These are phyloP conservation scores for Neltuma alba DNA, from an alignment of 306 rosid species.

Conservation along the genomic window DNA sequence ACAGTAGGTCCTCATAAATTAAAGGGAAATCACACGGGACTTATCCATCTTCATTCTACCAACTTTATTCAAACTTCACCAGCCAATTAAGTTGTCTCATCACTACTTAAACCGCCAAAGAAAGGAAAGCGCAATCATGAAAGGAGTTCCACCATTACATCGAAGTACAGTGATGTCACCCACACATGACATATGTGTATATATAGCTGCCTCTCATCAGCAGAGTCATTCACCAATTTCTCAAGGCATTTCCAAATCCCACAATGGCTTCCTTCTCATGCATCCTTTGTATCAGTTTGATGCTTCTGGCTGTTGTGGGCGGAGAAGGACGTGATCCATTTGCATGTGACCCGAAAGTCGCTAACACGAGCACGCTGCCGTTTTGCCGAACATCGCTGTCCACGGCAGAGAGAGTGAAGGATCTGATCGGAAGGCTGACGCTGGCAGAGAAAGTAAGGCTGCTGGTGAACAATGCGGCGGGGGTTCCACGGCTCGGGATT, in stretches of 20 bases:
- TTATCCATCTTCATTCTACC: constrained; percentile 43
- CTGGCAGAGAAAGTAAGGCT: too few species aligned
- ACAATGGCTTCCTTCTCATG: constrained; percentile 43
- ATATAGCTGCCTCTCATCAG: constrained; percentile 34
- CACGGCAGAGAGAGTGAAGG: too few species aligned
- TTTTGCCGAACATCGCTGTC: too few species aligned
- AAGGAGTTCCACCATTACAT: constrained; percentile 17
- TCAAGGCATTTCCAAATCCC: background rate
- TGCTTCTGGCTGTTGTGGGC: background rate
- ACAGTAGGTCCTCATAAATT: background rate
- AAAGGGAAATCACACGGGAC: background rate
- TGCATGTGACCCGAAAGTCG: constrained; percentile 66
- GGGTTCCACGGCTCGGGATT: too few species aligned
- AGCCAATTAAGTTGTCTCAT: constrained; percentile 35
- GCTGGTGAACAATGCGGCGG: too few species aligned
- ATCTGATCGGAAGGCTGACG: too few species aligned
- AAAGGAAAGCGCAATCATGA: constrained; percentile 35
- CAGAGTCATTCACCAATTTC: background rate
- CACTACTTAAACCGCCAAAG: background rate
- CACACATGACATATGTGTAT: constrained; percentile 19
- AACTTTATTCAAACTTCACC: constrained; percentile 43
- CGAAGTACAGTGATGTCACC: background rate
- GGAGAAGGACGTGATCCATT: constrained; percentile 54
- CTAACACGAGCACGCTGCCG: constrained; percentile 22
- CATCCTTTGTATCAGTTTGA: background rate